Evolutionary conservation across 2,329 filamentous ascomycete genomes (phyloP).

Genomic region (Aplosporella prunicola): DNA sequence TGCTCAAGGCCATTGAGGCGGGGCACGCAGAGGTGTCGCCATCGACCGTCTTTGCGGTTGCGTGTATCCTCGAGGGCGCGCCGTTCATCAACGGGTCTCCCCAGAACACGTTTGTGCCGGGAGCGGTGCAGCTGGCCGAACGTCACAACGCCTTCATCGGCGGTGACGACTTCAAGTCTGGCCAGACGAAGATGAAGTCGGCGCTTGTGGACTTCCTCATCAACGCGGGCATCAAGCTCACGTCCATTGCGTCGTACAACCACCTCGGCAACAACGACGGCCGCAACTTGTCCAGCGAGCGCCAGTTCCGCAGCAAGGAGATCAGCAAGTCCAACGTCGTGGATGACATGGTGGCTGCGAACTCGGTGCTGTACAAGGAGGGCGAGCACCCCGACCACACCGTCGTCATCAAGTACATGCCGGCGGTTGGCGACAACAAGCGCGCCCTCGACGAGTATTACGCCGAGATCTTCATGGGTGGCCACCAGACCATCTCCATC

Average conservation of each 20-base stretch:
- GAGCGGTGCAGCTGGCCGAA: conserved; percentile 81
- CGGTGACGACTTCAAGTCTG: conserved; percentile 98
- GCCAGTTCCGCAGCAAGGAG: conserved; percentile 99
- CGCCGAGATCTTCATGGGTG: conserved; percentile 89
- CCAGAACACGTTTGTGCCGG: conserved; percentile 97
- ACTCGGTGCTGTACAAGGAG: conserved; percentile 78
- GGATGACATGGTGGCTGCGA: conserved; percentile 98
- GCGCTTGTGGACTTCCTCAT: conserved; percentile 97
- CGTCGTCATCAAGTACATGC: conserved; percentile 99
- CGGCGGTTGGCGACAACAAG: conserved; percentile 97
- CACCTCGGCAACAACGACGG: conserved; percentile 99
- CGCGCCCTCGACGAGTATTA: conserved; percentile 98
- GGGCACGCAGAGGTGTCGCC: conserved; percentile 89
- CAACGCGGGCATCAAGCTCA: conserved; percentile 97
- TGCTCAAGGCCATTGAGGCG: conserved; percentile 74
- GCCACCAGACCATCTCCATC: conserved; percentile 94
- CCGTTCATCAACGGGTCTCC: conserved; percentile 99
- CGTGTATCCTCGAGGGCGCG: conserved; percentile 77
- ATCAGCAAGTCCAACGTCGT: conserved; percentile 99
- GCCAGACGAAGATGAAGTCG: conserved; percentile 99
- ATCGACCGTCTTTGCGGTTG: conserved; percentile 91
- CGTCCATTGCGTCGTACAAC: conserved; percentile 97
- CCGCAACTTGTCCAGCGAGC: conserved; percentile 95
- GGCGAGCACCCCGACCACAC: conserved; percentile 96
- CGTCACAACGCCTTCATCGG: conserved; percentile 83